Conservation (phyloP, 371 early-diverging fungal genomes). For the Mortierella polycephala region DNA sequence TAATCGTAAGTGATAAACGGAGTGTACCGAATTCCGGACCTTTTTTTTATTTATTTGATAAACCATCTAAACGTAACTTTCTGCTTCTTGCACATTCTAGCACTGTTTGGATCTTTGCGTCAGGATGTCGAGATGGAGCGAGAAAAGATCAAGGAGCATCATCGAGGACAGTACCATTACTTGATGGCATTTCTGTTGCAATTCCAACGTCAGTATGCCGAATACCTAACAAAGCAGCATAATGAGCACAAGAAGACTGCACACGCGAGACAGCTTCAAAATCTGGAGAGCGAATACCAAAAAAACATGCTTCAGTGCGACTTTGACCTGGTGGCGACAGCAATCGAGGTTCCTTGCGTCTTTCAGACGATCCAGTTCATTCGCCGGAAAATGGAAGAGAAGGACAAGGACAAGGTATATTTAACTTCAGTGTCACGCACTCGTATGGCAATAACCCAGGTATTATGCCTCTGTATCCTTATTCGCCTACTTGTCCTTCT, state of each 20-base stretch:
- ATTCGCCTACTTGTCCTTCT: neutral
- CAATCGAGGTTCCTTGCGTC: slow-evolving; percentile 63
- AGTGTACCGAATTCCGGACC: neutral
- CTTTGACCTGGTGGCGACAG: slow-evolving; percentile 67
- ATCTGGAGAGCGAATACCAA: slow-evolving; percentile 20
- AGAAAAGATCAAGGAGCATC: slow-evolving; percentile 62
- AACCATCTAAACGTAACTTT: neutral
- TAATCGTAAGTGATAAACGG: slow-evolving; percentile 60
- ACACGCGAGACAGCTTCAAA: neutral
- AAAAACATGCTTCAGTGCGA: slow-evolving; percentile 49
- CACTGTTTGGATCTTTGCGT: slow-evolving; percentile 64
- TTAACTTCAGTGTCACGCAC: neutral
- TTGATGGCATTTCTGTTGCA: slow-evolving; percentile 59
- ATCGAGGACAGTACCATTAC: slow-evolving; percentile 54
- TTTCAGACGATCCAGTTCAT: slow-evolving; percentile 64
- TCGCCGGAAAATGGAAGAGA: slow-evolving; percentile 57
- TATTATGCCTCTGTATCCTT: neutral
- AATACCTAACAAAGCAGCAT: slow-evolving; percentile 24
- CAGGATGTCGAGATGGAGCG: slow-evolving; percentile 72
- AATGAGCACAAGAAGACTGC: slow-evolving; percentile 26
- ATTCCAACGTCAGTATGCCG: slow-evolving; percentile 50
- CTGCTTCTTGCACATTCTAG: slow-evolving; percentile 47
- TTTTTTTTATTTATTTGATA: neutral
- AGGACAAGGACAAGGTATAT: slow-evolving; percentile 15
- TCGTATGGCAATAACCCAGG: neutral